A percentile compares a stretch with the other conserved stretches of the same genome.
Evolutionary conservation across 2,329 filamentous ascomycete species (phyloP).

Genomic region (Ophiostoma ulmi): DNA sequence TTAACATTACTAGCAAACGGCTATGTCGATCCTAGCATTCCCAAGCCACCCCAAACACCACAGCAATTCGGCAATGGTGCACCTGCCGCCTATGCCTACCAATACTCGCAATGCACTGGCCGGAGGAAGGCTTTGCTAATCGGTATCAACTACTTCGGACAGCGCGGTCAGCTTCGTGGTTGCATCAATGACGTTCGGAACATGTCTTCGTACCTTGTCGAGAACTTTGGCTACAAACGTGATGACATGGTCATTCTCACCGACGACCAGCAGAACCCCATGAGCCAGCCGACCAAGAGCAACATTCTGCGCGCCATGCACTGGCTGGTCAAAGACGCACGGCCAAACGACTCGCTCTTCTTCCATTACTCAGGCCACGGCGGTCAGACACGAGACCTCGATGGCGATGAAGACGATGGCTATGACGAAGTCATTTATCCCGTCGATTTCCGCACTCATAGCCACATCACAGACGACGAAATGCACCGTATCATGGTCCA

Average conservation of each 20-base stretch:
- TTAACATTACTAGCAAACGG: conserved; percentile 20
- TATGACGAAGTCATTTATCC: conserved; percentile 82
- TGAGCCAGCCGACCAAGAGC: conserved; percentile 93
- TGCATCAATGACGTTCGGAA: conserved; percentile 98
- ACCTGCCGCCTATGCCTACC: conserved; percentile 73
- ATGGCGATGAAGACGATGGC: conserved; percentile 75
- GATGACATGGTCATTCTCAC: conserved; percentile 97
- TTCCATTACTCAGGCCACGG: conserved; percentile 94
- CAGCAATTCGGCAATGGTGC: conserved; percentile 60
- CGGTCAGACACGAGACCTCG: conserved; percentile 73
- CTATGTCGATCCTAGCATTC: conserved; percentile 19
- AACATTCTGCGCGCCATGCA: conserved; percentile 97
- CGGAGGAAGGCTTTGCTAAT: conserved; percentile 84
- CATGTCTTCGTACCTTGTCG: conserved; percentile 85
- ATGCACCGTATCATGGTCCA: conserved; percentile 74
- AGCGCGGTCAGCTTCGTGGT: conserved; percentile 81
- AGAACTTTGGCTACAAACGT: conserved; percentile 84
- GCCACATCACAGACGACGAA: conserved; percentile 73
- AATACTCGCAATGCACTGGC: conserved; percentile 88
- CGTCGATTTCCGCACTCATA: conserved; percentile 68
- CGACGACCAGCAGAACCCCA: conserved; percentile 93
- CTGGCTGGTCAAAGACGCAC: conserved; percentile 91
- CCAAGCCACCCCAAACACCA: conserved; percentile 23
- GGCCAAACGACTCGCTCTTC: conserved; percentile 89
- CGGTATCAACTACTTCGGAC: conserved; percentile 94